phyloP scores from a whole-genome alignment of 2,329 filamentous ascomycete species.

The Calonectria pteridis region DNA sequence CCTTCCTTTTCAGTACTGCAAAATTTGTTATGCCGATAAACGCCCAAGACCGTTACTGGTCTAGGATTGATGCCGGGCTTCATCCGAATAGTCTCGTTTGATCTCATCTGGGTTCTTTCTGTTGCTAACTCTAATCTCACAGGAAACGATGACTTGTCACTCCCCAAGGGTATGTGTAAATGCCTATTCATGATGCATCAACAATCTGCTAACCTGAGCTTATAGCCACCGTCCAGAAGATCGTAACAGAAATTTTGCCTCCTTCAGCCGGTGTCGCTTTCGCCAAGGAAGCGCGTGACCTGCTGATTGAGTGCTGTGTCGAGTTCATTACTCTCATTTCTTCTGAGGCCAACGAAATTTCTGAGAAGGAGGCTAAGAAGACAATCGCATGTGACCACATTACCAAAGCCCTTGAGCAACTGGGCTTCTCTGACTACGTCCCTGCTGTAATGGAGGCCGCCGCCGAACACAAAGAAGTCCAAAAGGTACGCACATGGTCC shows the following conservation, averaged over 20 bases:
- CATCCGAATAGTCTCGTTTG: constrained; percentile 24
- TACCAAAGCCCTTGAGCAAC: constrained; percentile 90
- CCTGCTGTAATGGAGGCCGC: constrained; percentile 88
- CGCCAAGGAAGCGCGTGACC: constrained; percentile 93
- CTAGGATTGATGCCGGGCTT: constrained; percentile 36
- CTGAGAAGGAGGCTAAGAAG: constrained; percentile 98
- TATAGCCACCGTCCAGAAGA: constrained; percentile 79
- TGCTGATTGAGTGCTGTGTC: constrained; percentile 98
- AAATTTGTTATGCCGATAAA: constrained; percentile 31
- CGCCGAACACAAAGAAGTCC: constrained; percentile 89
- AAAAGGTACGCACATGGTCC: constrained; percentile 74
- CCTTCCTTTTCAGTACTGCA: not conserved
- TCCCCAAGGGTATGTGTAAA: constrained; percentile 70
- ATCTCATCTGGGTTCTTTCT: no score
- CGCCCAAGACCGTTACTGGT: constrained; percentile 47
- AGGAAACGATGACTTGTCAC: constrained; percentile 74
- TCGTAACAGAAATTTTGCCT: constrained; percentile 93
- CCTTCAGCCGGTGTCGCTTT: constrained; percentile 82
- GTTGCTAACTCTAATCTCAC: not conserved
- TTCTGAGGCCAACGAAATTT: constrained; percentile 99
- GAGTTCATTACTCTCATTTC: constrained; percentile 99
- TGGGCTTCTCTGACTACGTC: constrained; percentile 94
- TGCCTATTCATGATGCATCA: not conserved
- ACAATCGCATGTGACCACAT: constrained; percentile 99
- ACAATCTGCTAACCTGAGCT: constrained; percentile 41